Conservation (phyloP, 768 basidiomycete species). For the Amanita thiersii region DNA sequence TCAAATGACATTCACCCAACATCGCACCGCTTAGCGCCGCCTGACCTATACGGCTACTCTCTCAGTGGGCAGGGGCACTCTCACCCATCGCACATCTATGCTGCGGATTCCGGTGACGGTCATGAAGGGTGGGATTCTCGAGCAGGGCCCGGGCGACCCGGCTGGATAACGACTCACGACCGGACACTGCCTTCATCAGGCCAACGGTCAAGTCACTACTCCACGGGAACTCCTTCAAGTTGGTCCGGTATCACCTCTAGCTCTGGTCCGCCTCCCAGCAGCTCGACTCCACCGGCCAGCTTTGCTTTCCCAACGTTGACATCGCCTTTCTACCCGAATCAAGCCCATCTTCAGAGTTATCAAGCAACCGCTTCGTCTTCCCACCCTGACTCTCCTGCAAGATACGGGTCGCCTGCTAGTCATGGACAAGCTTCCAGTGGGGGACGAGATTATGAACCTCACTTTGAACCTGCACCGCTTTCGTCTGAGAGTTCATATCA, state of each 20-base stretch:
- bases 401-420: conserved; percentile 17
- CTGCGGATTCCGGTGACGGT: conserved; percentile 5
- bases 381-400: conserved; percentile 17
- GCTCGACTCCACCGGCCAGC: conserved; percentile 1
- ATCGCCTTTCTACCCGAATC: conserved; percentile 47
- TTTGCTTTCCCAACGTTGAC: conserved; percentile 45
- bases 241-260: conserved; percentile 5
- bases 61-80: conserved; percentile 3
- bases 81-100: conserved; percentile 7
- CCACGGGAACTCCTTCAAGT: background rate
- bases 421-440: conserved; percentile 4
- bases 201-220: background rate
- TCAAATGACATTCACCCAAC: background rate
- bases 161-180: conserved; percentile 4
- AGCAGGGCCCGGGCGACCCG: conserved; percentile 3
- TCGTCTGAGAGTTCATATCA: conserved; percentile 6
- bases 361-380: conserved; percentile 16
- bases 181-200: conserved; percentile 1
- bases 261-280: conserved; percentile 1
- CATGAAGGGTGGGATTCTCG: conserved; percentile 10
- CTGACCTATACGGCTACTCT: conserved; percentile 8
- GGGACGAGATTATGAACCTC: conserved; percentile 5
- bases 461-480: background rate
- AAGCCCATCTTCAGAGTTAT: conserved; percentile 23
- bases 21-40: conserved; percentile 5